A percentile compares a stretch with the other conserved stretches of the same genome.
Evolutionary conservation across 805 yeast genomes (phyloP).

Genomic region (Barnettozyma populi): DNA sequence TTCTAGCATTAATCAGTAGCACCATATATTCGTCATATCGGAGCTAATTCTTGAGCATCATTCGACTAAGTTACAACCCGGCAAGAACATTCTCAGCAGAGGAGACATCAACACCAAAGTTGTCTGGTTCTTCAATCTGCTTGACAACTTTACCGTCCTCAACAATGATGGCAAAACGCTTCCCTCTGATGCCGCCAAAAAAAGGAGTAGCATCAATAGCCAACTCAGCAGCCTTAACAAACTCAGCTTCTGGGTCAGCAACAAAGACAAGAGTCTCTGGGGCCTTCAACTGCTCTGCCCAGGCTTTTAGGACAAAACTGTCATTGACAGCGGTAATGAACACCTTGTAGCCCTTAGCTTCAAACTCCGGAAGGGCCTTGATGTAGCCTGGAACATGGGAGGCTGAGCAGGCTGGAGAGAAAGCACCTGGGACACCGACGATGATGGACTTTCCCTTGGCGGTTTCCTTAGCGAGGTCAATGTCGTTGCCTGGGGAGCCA

Average conservation of each 20-base stretch:
- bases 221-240: constrained; percentile 58
- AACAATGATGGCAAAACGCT: constrained; percentile 70
- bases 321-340: constrained; percentile 80
- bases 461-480: constrained; percentile 47
- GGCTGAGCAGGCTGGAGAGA: constrained; percentile 73
- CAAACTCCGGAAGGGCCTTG: constrained; percentile 43
- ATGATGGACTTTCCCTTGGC: constrained; percentile 46
- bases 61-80: constrained; percentile 7
- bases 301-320: constrained; percentile 77
- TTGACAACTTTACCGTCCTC: constrained; percentile 68
- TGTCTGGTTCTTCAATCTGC: constrained; percentile 76
- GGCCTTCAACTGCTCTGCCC: constrained; percentile 50
- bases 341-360: constrained; percentile 62
- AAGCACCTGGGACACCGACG: constrained; percentile 71
- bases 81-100: constrained; percentile 35
- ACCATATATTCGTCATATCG: not conserved
- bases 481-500: constrained; percentile 58
- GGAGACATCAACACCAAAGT: constrained; percentile 55
- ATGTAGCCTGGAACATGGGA: constrained; percentile 73
- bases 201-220: constrained; percentile 69
- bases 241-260: constrained; percentile 78
- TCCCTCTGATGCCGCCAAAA: constrained; percentile 72
- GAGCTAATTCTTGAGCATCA: not conserved
- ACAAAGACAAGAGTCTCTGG: constrained; percentile 42
- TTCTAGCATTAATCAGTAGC: not conserved